Percentiles rank a stretch among this genome's conserved stretches.
Evolutionary conservation across 164 flowering plant species (phyloP).

Genomic region (Piper longum): DNA sequence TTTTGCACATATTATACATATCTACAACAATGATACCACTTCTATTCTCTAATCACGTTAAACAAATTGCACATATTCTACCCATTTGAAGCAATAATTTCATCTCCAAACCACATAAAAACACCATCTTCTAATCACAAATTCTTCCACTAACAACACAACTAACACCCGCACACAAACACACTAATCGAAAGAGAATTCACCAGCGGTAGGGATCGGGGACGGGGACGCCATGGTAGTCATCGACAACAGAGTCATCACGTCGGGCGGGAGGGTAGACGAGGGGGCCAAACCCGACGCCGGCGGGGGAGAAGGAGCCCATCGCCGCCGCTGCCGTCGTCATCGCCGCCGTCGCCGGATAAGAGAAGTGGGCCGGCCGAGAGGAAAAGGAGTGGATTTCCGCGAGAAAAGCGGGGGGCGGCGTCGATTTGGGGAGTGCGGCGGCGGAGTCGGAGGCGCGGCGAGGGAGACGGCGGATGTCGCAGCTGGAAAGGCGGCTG

Average conservation of each 20-base stretch:
- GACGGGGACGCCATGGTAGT: conserved; percentile 3
- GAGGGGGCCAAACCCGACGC: background rate
- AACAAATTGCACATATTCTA: no score
- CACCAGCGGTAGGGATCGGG: conserved; percentile 5
- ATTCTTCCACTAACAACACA: background rate
- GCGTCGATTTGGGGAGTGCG: background rate
- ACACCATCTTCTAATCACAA: background rate
- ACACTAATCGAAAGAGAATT: background rate
- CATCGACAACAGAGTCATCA: conserved; percentile 1
- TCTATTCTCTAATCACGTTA: no score
- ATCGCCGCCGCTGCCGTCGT: background rate
- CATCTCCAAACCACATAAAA: background rate
- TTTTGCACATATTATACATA: no score
- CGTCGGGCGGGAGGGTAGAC: conserved; percentile 1
- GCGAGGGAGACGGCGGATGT: background rate
- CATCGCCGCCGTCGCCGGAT: background rate
- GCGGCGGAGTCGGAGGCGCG: background rate
- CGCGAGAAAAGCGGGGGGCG: background rate
- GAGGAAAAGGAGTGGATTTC: background rate
- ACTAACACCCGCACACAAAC: background rate
- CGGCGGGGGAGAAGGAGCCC: conserved; percentile 1
- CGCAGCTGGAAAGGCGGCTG: background rate
- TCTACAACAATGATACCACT: no score
- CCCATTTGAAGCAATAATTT: no score
- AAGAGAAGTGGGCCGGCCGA: no score